Conservation (phyloP, 225 moss, liverwort and hornwort species). For the Lunularia cruciata region DNA sequence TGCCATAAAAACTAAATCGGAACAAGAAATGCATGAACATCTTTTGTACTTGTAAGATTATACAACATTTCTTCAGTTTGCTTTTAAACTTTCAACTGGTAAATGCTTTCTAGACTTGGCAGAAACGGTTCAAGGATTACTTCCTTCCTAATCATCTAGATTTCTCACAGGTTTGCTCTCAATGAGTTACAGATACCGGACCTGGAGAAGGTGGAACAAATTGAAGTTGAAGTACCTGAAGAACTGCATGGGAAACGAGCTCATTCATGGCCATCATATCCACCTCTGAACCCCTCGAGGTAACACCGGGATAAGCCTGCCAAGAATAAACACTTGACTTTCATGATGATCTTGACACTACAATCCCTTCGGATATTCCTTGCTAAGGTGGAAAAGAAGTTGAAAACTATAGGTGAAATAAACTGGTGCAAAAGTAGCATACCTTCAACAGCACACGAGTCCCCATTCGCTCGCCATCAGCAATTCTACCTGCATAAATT, state of each 20-base stretch:
- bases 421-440: background rate
- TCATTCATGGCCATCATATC: constrained; percentile 97
- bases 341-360: no score
- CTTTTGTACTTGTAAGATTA: no score
- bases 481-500: constrained; percentile 83
- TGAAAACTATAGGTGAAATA: background rate
- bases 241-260: constrained; percentile 65
- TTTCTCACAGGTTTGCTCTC: no score
- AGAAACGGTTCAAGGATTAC: no score
- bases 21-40: background rate
- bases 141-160: no score
- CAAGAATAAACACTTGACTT: no score
- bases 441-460: constrained; percentile 84
- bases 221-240: constrained; percentile 51
- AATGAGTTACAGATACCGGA: no score
- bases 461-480: constrained; percentile 79
- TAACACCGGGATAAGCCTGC: constrained; percentile 79
- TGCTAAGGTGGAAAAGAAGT: background rate
- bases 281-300: constrained; percentile 70
- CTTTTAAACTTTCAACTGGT: no score
- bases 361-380: no score
- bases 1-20: background rate
- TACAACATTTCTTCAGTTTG: no score
- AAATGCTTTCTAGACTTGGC: no score
- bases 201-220: background rate